These are phyloP conservation scores for Hymenoscyphus fructigenus DNA, from an alignment of 2,329 filamentous ascomycete genomes.

Conservation along the genomic window DNA sequence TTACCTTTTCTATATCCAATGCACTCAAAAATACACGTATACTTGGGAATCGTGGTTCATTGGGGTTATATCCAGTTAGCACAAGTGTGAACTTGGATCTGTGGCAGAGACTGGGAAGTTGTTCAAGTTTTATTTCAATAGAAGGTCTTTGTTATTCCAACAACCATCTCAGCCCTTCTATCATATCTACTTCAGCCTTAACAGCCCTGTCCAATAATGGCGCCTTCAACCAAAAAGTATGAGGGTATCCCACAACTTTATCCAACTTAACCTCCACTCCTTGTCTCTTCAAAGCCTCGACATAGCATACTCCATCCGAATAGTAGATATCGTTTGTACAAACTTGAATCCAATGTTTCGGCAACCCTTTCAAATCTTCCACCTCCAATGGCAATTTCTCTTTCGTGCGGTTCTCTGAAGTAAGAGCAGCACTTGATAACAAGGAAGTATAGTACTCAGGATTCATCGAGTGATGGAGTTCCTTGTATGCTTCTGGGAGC, in stretches of 20 bases:
- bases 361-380: constrained; percentile 31
- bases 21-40: neutral
- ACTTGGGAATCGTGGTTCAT: neutral
- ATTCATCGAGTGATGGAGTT: constrained; percentile 42
- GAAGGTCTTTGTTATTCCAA: constrained; percentile 16
- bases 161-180: constrained; percentile 45
- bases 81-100: neutral
- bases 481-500: constrained; percentile 40
- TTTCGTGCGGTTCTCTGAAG: constrained; percentile 39
- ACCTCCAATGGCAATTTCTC: constrained; percentile 43
- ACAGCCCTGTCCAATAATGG: constrained; percentile 43
- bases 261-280: constrained; percentile 44
- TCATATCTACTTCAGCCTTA: constrained; percentile 44
- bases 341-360: constrained; percentile 49
- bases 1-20: neutral
- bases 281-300: constrained; percentile 41
- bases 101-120: neutral
- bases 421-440: constrained; percentile 38
- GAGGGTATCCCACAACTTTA: constrained; percentile 48
- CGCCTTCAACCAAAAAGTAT: constrained; percentile 53
- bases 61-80: neutral
- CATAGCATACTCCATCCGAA: constrained; percentile 52
- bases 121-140: no score
- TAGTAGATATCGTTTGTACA: constrained; percentile 52
- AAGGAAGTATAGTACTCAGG: constrained; percentile 40